phyloP scores from a whole-genome alignment of 306 rosid genomes.

The Myrica gale region DNA sequence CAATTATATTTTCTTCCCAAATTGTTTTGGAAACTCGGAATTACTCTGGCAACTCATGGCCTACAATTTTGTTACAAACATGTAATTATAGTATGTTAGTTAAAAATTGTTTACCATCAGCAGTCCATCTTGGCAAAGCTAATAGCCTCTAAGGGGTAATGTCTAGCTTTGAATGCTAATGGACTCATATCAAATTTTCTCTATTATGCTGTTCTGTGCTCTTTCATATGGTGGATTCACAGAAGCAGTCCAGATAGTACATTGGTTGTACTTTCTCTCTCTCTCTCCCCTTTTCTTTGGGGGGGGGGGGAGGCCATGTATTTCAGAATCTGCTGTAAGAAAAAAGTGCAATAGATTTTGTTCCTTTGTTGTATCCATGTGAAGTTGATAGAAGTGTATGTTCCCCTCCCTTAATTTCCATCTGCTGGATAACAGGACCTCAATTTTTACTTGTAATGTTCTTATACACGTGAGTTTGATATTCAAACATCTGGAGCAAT shows the following conservation, averaged over 20 bases:
- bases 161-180: conserved; percentile 42
- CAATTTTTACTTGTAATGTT: neutral
- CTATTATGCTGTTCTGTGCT: conserved; percentile 28
- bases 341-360: neutral
- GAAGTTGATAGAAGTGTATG: neutral
- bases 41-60: neutral
- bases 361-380: neutral
- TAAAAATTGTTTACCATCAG: neutral
- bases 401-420: neutral
- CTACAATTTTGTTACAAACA: neutral
- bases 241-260: conserved; percentile 27
- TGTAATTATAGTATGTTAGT: too few species aligned
- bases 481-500: neutral
- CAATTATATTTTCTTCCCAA: neutral
- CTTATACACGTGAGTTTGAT: neutral
- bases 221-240: conserved; percentile 18
- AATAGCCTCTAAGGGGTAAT: conserved; percentile 17
- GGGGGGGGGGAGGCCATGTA: too few species aligned
- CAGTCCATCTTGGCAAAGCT: conserved; percentile 53
- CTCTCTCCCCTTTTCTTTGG: too few species aligned
- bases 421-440: neutral
- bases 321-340: too few species aligned
- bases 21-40: neutral
- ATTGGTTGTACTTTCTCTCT: neutral
- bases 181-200: conserved; percentile 17